Percentiles rank a stretch among this genome's conserved stretches.
These are phyloP conservation scores for Rhodotorula glutinis DNA, from an alignment of 1,284 basidiomycete species.

Conservation along the genomic window DNA sequence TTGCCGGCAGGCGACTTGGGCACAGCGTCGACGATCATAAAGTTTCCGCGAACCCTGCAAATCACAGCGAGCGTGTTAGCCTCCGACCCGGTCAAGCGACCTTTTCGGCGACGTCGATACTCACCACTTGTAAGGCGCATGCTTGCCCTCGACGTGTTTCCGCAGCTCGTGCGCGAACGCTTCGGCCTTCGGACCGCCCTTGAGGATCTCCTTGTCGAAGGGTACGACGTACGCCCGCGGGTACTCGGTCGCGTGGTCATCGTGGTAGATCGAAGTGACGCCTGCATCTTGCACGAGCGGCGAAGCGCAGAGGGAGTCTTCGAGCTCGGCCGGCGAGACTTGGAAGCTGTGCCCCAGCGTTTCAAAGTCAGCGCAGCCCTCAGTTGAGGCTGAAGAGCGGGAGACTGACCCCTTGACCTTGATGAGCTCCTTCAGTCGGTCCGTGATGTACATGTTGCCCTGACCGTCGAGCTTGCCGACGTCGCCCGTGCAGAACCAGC, in stretches of 20 bases:
- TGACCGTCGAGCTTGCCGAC: slow-evolving; percentile 43
- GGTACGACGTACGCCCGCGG: slow-evolving; percentile 42
- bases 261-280: slow-evolving; percentile 42
- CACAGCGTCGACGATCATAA: slow-evolving; percentile 30
- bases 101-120: neutral
- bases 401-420: slow-evolving; percentile 44
- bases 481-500: slow-evolving; percentile 46
- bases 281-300: slow-evolving; percentile 45
- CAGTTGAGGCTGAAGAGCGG: neutral
- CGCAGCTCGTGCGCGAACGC: slow-evolving; percentile 30
- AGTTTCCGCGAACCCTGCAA: slow-evolving; percentile 38
- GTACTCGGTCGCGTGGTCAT: slow-evolving; percentile 44
- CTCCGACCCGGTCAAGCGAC: no score
- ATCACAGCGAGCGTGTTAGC: no score
- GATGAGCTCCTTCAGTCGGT: slow-evolving; percentile 45
- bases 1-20: slow-evolving; percentile 39
- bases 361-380: neutral
- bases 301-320: slow-evolving; percentile 44
- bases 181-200: slow-evolving; percentile 15
- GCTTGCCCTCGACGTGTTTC: slow-evolving; percentile 35
- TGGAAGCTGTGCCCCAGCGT: slow-evolving; percentile 40
- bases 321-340: slow-evolving; percentile 46
- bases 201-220: slow-evolving; percentile 33
- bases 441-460: slow-evolving; percentile 43
- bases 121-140: slow-evolving; percentile 40